Evolutionary conservation across 441 rosid genomes (phyloP).

Genomic region (Populus trichocarpa): DNA sequence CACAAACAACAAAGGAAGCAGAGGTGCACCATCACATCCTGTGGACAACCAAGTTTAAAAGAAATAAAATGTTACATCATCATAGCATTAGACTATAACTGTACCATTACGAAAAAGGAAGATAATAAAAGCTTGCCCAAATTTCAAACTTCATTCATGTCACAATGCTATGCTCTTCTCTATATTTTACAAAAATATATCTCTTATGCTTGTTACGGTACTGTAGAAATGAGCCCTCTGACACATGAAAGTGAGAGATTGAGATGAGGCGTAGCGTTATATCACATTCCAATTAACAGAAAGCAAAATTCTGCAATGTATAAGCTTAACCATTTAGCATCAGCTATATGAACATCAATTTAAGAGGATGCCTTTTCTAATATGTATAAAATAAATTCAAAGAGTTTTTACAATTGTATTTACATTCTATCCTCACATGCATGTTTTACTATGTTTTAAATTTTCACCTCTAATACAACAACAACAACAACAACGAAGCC

Average conservation of each 20-base stretch:
- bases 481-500: not conserved
- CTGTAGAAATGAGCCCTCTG: not conserved
- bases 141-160: not conserved
- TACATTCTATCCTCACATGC: not conserved
- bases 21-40: conserved; percentile 94
- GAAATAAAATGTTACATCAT: not conserved
- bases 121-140: not conserved
- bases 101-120: not conserved
- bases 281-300: not conserved
- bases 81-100: not conserved
- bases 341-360: not conserved
- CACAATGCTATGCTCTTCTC: not conserved
- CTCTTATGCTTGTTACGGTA: not conserved
- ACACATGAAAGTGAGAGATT: not conserved
- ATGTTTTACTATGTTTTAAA: not conserved
- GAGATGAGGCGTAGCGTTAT: not conserved
- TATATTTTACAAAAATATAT: not conserved
- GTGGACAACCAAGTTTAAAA: conserved; percentile 23
- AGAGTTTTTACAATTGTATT: not conserved
- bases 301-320: not conserved
- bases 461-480: not conserved
- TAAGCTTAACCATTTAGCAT: not conserved
- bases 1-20: conserved; percentile 78
- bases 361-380: not conserved
- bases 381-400: not conserved